Evolutionary conservation across 2,329 filamentous ascomycete genomes (phyloP).

Genomic region (Ilyonectria mors-panacis): DNA sequence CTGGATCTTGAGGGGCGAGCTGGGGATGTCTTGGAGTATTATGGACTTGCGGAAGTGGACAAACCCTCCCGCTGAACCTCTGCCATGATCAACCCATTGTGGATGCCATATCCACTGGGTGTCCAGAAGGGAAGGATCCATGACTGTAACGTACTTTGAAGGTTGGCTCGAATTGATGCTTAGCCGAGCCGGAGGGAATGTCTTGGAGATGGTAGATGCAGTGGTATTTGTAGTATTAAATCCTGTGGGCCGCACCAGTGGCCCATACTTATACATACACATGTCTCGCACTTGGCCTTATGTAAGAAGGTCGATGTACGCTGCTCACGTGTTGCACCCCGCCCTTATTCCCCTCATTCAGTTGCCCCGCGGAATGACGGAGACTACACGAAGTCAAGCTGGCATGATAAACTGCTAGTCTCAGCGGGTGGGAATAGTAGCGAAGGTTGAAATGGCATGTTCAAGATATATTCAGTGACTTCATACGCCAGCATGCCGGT

Average conservation of each 20-base stretch:
- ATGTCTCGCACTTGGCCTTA: not conserved
- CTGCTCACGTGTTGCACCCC: not conserved
- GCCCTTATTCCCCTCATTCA: not conserved
- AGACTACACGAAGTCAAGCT: not conserved
- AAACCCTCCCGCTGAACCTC: not conserved
- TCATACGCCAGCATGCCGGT: too few species aligned
- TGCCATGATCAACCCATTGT: not conserved
- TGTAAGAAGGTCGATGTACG: not conserved
- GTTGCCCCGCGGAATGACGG: not conserved
- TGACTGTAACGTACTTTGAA: not conserved
- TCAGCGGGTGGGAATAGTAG: not conserved
- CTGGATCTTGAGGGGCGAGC: conserved; percentile 5
- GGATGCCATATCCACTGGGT: conserved; percentile 10
- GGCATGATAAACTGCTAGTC: not conserved
- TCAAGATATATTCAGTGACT: too few species aligned
- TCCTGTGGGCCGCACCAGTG: not conserved
- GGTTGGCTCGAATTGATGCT: not conserved
- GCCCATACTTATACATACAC: not conserved
- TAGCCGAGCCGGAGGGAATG: not conserved
- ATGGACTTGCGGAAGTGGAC: conserved; percentile 2
- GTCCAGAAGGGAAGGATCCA: not conserved
- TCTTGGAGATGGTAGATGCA: not conserved
- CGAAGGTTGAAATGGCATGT: too few species aligned
- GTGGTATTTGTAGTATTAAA: not conserved
- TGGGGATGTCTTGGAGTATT: not conserved